A percentile compares a stretch with the other conserved stretches of the same genome.
phyloP scores from a whole-genome alignment of 1,284 basidiomycete genomes.

The Clitocybe nebularis region DNA sequence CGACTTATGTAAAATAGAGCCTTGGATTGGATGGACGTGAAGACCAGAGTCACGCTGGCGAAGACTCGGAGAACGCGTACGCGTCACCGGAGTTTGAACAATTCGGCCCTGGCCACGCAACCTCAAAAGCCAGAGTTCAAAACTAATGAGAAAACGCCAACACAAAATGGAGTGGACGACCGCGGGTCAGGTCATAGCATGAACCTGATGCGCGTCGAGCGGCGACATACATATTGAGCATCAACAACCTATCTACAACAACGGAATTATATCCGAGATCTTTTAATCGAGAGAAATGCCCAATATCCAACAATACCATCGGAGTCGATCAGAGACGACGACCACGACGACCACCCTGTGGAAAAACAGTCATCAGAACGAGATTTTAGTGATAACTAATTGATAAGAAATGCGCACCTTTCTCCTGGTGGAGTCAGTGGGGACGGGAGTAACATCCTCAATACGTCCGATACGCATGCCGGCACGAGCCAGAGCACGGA shows the following conservation, averaged over 20 bases:
- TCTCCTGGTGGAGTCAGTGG: conserved; percentile 95
- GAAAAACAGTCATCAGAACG: conserved; percentile 10
- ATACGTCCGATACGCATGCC: conserved; percentile 99
- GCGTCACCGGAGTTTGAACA: too few relatives aligned
- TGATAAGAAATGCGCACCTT: conserved; percentile 53
- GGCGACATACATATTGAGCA: conserved; percentile 55
- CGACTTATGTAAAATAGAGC: too few relatives aligned
- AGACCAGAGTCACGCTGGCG: too few relatives aligned
- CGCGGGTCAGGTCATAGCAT: conserved; percentile 61
- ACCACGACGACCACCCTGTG: conserved; percentile 98
- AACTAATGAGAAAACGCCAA: too few relatives aligned
- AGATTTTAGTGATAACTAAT: conserved; percentile 3
- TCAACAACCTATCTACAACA: conserved; percentile 20
- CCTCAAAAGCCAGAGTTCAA: too few relatives aligned
- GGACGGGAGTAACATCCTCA: conserved; percentile 95
- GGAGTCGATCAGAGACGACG: conserved; percentile 78
- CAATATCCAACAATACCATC: conserved; percentile 7
- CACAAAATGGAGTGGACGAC: conserved; percentile 44
- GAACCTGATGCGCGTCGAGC: conserved; percentile 76
- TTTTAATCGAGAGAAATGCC: conserved; percentile 2
- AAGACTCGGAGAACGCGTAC: too few relatives aligned
- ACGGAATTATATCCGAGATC: conserved; percentile 13
- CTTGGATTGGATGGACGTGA: too few relatives aligned
- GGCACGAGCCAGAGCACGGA: conserved; percentile 97
- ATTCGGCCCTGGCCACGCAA: too few relatives aligned